Conservation (phyloP, 495 filamentous ascomycete genomes). For the Evernia prunastri region DNA sequence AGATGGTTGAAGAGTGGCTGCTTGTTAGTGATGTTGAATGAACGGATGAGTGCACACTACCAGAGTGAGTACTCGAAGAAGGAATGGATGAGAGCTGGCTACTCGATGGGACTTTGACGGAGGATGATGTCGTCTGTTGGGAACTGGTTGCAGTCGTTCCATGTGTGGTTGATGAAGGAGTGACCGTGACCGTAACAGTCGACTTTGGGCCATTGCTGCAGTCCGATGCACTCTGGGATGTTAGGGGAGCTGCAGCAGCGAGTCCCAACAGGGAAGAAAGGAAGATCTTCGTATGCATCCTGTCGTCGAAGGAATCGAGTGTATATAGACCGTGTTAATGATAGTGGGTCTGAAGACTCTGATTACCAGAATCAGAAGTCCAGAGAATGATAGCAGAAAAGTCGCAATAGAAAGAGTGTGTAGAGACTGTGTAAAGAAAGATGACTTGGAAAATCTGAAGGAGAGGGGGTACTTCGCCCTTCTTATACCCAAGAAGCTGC, state of each 20-base stretch:
- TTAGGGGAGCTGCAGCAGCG: not conserved
- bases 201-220: not conserved
- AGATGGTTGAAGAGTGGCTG: not conserved
- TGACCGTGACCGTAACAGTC: not conserved
- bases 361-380: slow-evolving; percentile 5
- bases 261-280: not conserved
- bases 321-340: not conserved
- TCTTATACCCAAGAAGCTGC: not conserved
- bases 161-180: not conserved
- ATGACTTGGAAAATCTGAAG: not conserved
- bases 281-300: not conserved
- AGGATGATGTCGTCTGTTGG: not conserved
- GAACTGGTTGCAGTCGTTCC: not conserved
- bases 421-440: not conserved
- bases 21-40: slow-evolving; percentile 6
- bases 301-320: not conserved
- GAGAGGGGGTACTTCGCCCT: not conserved
- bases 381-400: not conserved
- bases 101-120: not conserved
- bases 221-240: not conserved
- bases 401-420: not conserved
- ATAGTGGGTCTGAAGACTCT: not conserved
- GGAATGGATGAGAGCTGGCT: not conserved
- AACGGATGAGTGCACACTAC: not conserved
- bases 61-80: not conserved